Evolutionary conservation across 2,329 filamentous ascomycete genomes (phyloP).

Genomic region (Pezicula neosporulosa): DNA sequence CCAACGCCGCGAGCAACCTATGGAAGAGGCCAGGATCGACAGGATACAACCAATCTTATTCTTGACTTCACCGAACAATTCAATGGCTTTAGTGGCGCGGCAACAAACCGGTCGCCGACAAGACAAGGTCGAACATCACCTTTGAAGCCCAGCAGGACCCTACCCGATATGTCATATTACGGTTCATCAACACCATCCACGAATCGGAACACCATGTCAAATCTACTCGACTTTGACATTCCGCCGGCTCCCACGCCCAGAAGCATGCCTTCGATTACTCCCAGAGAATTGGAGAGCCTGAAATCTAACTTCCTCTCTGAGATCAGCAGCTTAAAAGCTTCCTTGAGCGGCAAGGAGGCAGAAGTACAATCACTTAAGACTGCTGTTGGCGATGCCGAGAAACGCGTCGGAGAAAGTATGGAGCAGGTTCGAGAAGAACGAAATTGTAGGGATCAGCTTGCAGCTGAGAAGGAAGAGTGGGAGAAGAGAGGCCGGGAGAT

Average conservation of each 20-base stretch:
- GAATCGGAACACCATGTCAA: constrained; percentile 46
- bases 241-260: constrained; percentile 91
- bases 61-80: constrained; percentile 85
- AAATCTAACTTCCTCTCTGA: constrained; percentile 90
- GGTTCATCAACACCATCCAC: constrained; percentile 19
- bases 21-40: constrained; percentile 25
- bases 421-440: constrained; percentile 80
- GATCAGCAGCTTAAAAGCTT: constrained; percentile 91
- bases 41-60: constrained; percentile 72
- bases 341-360: constrained; percentile 87
- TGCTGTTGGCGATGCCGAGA: constrained; percentile 86
- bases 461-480: constrained; percentile 77
- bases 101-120: constrained; percentile 42
- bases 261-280: constrained; percentile 85
- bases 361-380: constrained; percentile 85
- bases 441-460: constrained; percentile 64
- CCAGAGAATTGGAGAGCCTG: constrained; percentile 85
- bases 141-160: constrained; percentile 31
- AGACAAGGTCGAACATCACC: constrained; percentile 43
- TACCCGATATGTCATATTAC: constrained; percentile 16
- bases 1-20: constrained; percentile 35
- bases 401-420: constrained; percentile 81
- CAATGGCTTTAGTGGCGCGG: constrained; percentile 44
- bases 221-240: constrained; percentile 85
- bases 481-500: constrained; percentile 83